These are phyloP conservation scores for Eucalyptus sideroxylon DNA, from an alignment of 345 rosid species.

Conservation along the genomic window DNA sequence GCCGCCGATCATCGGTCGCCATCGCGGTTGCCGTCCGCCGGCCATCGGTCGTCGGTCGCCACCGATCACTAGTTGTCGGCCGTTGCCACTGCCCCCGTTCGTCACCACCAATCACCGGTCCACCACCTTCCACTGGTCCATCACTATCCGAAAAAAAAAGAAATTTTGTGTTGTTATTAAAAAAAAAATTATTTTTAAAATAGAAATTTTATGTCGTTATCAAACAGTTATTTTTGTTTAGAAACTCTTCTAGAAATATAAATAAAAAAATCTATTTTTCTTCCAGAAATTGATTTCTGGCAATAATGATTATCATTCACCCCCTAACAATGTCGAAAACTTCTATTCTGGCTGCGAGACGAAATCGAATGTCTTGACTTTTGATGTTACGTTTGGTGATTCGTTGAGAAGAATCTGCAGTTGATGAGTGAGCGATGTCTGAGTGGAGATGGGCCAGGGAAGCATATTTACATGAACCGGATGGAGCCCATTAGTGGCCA, in stretches of 20 bases:
- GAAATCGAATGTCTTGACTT: not conserved
- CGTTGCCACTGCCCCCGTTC: fast-evolving
- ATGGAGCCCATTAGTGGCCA: not conserved
- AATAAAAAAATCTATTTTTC: fast-evolving
- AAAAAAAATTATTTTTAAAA: too few relatives aligned
- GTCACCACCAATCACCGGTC: fast-evolving
- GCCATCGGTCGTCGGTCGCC: fast-evolving
- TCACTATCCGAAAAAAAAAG: fast-evolving
- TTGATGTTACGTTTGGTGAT: not conserved
- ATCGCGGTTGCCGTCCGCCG: too few relatives aligned
- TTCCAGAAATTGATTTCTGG: fast-evolving
- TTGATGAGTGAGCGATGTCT: not conserved
- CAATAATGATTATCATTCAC: fast-evolving
- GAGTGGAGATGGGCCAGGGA: not conserved
- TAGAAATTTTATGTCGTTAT: too few relatives aligned
- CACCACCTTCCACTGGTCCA: fast-evolving
- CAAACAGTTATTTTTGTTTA: fast-evolving
- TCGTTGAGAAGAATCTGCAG: not conserved
- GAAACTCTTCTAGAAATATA: too few relatives aligned
- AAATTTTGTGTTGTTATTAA: fast-evolving
- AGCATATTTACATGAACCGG: not conserved
- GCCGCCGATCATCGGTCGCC: fast-evolving
- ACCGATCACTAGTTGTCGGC: fast-evolving
- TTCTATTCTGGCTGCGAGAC: not conserved
- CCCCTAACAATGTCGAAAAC: not conserved